phyloP scores from a whole-genome alignment of 2,329 filamentous ascomycete species.

The Fusarium guadeloupense region DNA sequence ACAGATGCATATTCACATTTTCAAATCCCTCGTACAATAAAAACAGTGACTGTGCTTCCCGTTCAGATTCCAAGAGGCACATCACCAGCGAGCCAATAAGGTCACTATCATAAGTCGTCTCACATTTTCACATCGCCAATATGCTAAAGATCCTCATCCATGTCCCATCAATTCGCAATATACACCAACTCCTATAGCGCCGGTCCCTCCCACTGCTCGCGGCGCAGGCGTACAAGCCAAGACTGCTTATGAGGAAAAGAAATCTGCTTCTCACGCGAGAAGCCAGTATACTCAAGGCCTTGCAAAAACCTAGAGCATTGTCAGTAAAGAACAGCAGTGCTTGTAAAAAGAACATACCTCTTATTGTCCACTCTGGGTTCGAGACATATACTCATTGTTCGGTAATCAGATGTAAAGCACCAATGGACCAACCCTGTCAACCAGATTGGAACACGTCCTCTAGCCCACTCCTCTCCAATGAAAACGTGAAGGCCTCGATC shows the following conservation, averaged over 20 bases:
- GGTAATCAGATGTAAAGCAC: slow-evolving; percentile 77
- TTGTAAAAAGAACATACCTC: slow-evolving; percentile 66
- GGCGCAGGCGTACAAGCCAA: slow-evolving; percentile 80
- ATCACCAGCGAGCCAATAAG: background rate
- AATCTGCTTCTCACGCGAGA: slow-evolving; percentile 86
- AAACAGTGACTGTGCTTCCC: background rate
- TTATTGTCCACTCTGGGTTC: slow-evolving; percentile 92
- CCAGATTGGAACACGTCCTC: slow-evolving; percentile 85
- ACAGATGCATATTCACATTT: background rate
- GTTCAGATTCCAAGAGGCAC: background rate
- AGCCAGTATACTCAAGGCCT: slow-evolving; percentile 80
- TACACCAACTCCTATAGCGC: slow-evolving; percentile 53
- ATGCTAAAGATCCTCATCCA: background rate
- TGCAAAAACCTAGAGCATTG: slow-evolving; percentile 48
- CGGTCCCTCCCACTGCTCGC: slow-evolving; percentile 83
- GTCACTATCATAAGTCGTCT: slow-evolving; percentile 19
- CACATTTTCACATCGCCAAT: slow-evolving; percentile 20
- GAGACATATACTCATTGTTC: slow-evolving; percentile 84
- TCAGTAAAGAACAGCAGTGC: background rate
- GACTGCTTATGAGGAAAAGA: slow-evolving; percentile 92
- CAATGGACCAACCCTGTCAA: slow-evolving; percentile 87
- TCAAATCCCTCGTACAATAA: background rate
- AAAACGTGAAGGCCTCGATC: slow-evolving; percentile 90
- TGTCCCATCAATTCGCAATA: background rate
- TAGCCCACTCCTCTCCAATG: slow-evolving; percentile 90